These are phyloP conservation scores for Wickerhamiella qilinensis DNA, from an alignment of 805 yeast species.

Conservation along the genomic window DNA sequence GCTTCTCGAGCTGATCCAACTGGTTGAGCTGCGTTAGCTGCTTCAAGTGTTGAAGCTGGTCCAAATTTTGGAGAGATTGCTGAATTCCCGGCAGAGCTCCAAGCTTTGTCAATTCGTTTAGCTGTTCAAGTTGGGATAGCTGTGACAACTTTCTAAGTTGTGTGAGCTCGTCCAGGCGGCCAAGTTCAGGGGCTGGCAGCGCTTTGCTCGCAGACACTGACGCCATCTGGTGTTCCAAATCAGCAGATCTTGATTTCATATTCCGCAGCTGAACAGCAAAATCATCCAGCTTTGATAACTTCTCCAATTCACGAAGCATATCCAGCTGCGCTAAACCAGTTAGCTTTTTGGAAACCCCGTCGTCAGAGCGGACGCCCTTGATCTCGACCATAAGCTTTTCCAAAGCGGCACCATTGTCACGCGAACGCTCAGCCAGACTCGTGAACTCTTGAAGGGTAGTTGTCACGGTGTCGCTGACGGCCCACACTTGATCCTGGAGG, in stretches of 20 bases:
- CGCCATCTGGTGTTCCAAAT: too few relatives aligned
- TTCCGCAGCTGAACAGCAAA: too few relatives aligned
- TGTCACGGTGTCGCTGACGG: conserved; percentile 20
- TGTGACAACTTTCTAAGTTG: conserved; percentile 1
- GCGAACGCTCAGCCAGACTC: conserved; percentile 21
- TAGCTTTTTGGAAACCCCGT: conserved; percentile 14
- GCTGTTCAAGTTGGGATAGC: conserved; percentile 4
- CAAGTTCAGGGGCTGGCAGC: conserved; percentile 1
- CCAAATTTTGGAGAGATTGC: too few relatives aligned
- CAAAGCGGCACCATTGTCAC: conserved; percentile 23
- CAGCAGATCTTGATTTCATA: too few relatives aligned
- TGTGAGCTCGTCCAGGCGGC: conserved; percentile 3
- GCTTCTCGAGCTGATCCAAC: conserved; percentile 1
- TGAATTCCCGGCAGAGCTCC: too few relatives aligned
- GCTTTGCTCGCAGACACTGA: too few relatives aligned
- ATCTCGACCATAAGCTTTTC: conserved; percentile 15
- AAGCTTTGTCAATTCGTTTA: conserved; percentile 1
- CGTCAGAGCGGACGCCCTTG: conserved; percentile 14
- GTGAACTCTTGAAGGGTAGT: conserved; percentile 22
- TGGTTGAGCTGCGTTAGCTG: background rate
- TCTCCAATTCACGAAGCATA: conserved; percentile 9
- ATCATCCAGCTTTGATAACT: conserved; percentile 2
- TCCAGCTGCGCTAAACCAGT: conserved; percentile 17
- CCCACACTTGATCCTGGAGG: conserved; percentile 18
- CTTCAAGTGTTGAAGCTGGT: background rate